Conservation (phyloP, 2,329 filamentous ascomycete genomes). For the Fonsecaea monophora region DNA sequence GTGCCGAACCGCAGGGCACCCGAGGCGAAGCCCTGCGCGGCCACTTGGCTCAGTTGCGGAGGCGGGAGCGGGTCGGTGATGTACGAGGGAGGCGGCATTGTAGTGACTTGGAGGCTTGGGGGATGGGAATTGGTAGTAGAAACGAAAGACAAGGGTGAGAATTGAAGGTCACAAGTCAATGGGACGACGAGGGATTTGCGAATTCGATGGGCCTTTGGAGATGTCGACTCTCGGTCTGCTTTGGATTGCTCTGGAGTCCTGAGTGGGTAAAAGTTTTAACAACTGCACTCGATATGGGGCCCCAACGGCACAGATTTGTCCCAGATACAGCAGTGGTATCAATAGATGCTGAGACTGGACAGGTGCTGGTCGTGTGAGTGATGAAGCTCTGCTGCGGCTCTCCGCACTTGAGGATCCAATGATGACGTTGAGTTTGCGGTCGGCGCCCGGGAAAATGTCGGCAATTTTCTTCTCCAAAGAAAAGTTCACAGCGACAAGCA, state of each 20-base stretch:
- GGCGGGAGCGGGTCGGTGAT: conserved; percentile 51
- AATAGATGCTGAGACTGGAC: background rate
- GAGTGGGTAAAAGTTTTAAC: no score
- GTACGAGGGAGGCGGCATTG: conserved; percentile 52
- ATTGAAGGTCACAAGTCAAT: no score
- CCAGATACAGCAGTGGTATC: background rate
- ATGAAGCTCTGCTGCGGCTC: background rate
- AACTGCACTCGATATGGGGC: no score
- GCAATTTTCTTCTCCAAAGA: background rate
- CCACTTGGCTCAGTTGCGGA: conserved; percentile 50
- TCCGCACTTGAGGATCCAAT: background rate
- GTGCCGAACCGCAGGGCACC: conserved; percentile 54
- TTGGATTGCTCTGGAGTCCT: background rate
- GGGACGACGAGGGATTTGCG: background rate
- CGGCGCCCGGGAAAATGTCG: conserved; percentile 7
- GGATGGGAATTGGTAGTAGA: background rate
- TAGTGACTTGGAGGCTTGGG: background rate
- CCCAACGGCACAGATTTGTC: background rate
- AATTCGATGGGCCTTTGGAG: background rate
- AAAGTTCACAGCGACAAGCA: conserved; percentile 14
- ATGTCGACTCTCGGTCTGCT: background rate
- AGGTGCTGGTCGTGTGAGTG: background rate
- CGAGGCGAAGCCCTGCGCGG: conserved; percentile 51
- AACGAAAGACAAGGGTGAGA: background rate
- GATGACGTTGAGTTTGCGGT: conserved; percentile 20